Evolutionary conservation across 805 yeast species (phyloP), one percentile per base, ranked within the genome.

Genomic region (Candida patagonica): DNA sequence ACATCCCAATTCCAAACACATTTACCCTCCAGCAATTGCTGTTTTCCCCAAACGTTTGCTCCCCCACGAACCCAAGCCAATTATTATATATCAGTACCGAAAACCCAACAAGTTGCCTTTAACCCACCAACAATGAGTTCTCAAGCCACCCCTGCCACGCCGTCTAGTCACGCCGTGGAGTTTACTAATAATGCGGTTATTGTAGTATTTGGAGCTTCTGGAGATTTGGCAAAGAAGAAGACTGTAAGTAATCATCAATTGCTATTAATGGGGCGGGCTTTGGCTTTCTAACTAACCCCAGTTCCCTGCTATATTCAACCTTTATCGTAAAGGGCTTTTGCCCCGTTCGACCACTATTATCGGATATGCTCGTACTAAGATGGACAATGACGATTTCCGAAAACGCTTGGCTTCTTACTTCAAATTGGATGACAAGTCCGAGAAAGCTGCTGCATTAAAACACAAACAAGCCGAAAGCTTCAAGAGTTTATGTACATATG

Each of bases 171-270:
- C 9, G 19, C 41, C 12, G 39, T 22, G 30, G 47, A 49, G 27
- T 82, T 81, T 60, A 77, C 73, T 44, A 74, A 80, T 47, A 66
- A 81, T 62, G 78, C 84, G 6, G 68, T 76, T 31, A 70, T 88
- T 53, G 84, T 80, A 21, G 94, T 88, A 23, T 82, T 87, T 53
- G 96, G 96, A 39, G 96, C 96, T 32, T 83, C 94, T 17, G 96
- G 96, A 38, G 96, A 88, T 61, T 69, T 88, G 49, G 95, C 96
- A 41, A 86, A 85, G 67, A 88, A 88, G 78, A 88, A 88, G 67
- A 88, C 96, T 2, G 86, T 84, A 38, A 31, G 61, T 47, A 20
- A 16, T 5, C 35, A 31, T 29, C 19, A 29, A 29, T 12, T 15
- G 31, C 31, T 5, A 20, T n/a, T n/a, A n/a, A n/a, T n/a, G n/a